Base-by-base conservation (phyloP, 495 filamentous ascomycete genomes). In the Pseudomonodictys pantanalensis region DNA sequence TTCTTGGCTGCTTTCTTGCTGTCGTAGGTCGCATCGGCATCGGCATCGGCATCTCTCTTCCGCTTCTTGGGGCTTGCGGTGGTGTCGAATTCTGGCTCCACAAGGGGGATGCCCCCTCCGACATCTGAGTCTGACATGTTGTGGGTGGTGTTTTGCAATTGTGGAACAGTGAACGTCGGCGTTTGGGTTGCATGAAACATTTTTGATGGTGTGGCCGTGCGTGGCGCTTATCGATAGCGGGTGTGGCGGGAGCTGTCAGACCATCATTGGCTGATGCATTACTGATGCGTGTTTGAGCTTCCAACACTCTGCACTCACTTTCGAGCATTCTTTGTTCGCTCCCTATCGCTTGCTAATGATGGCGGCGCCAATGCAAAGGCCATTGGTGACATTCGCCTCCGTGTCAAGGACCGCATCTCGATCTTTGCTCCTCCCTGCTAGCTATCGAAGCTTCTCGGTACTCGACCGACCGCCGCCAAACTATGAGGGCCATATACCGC, bases 401-500 rank as follows among this genome's bases (percentile, higher is more conserved):
- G 38, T 43, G 5, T 48, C 55, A 9, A 45, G 18, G 10, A 26
- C 9, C 32, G 18, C 33, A 1, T 51, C 58, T 11, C 28, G 28
- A 12, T 23, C 55, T 18, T 49, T 63, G 4, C 28, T 52, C 17
- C 58, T 63, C 4, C 59, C 64, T 1, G 54, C 59, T 11, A 60
- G 59, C 52, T 60, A 48, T 20, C 56, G 72, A 54, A 56, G 73
- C 12, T 95, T 93, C 78, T 91, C 90, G 32, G 79, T 86, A 55
- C 82, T 92, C 62, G 86, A 86, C 71, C 87, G 92, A 12, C 92
- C 92, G 29, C 81, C 69, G 29, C 88, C 89, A 30, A 89, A 86
- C 63, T 98, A 98, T 79, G 84, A 88, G 0, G 89, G 89, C 69
- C 95, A 99, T 82, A 81, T 97, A 22, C 95, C 95, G 22, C 86